Evolutionary conservation across 148 eudicot species (phyloP).

Genomic region (Cornus florida): DNA sequence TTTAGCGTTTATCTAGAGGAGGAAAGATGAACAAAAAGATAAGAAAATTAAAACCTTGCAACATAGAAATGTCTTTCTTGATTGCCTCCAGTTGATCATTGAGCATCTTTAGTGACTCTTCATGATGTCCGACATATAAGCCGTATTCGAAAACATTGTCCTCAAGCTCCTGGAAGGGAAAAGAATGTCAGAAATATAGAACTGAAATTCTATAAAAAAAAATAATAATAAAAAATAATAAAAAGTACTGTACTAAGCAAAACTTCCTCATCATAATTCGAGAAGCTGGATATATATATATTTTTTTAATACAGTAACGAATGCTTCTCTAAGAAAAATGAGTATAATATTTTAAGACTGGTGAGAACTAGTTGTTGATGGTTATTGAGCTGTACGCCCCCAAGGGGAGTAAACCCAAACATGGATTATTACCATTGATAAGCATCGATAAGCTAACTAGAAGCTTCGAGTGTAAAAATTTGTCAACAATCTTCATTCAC

Average conservation of each 20-base stretch:
- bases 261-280: neutral
- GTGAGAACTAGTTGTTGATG: neutral
- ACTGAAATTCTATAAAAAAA: neutral
- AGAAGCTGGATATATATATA: neutral
- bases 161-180: constrained; percentile 42
- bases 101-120: constrained; percentile 22
- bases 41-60: constrained; percentile 41
- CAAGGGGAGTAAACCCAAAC: neutral
- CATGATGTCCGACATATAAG: constrained; percentile 12
- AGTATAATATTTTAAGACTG: neutral
- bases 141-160: constrained; percentile 19
- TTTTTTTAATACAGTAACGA: neutral
- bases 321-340: neutral
- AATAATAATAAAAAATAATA: neutral
- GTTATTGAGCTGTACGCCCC: neutral
- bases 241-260: neutral
- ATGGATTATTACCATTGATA: neutral
- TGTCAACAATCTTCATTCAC: neutral
- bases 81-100: neutral
- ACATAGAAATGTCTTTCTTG: constrained; percentile 19
- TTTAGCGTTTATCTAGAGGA: neutral
- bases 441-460: neutral
- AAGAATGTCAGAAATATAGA: constrained; percentile 1
- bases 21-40: neutral
- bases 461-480: neutral